Evolutionary conservation across 441 rosid species (phyloP), one percentile per base, ranked within the genome.

Genomic region (Populus tomentosa): DNA sequence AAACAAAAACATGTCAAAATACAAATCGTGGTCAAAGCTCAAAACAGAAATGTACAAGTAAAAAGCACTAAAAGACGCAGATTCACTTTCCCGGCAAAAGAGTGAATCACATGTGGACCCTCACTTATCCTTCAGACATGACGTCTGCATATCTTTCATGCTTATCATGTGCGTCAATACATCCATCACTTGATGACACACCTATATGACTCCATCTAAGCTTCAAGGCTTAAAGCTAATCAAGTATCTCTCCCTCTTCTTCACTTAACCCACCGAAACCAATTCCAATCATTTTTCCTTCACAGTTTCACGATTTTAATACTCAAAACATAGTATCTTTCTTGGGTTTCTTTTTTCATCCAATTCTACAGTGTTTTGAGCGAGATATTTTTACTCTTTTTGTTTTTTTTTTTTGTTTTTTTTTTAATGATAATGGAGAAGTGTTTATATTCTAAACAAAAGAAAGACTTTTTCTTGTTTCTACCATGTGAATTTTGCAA

Each of bases 401-500:
- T 8, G 9, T 26, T 26, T 8, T 8, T 38, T n/a, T n/a, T n/a
- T 7, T 36, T 36, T 35, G 0, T 59, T 21, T 18, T 21, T 50
- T 59, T 62, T 67, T 62, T 35, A 1, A 23, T 46, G 70, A 7
- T 5, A 68, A 74, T 76, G 78, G 83, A 75, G 26, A 67, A 38
- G 62, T 0, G 26, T 67, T 81, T 64, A n/a, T 33, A 56, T 53
- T 69, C 72, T 42, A 56, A 77, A 62, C 46, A 62, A 0, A 67
- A 33, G 67, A 72, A 40, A 76, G 69, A 71, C 69, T 21, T 50
- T 30, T 72, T 78, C 46, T n/a, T 73, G 68, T 72, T 74, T 2
- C 67, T n/a, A 7, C 70, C 73, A 4, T 89, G 92, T 50, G 88
- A 86, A 33, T 87, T 81, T 68, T 89, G 92, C 81, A 75, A 56